A percentile compares a stretch with the other conserved stretches of the same genome.
phyloP scores from a whole-genome alignment of 2,329 filamentous ascomycete species.

The Aspergillus tamarii region DNA sequence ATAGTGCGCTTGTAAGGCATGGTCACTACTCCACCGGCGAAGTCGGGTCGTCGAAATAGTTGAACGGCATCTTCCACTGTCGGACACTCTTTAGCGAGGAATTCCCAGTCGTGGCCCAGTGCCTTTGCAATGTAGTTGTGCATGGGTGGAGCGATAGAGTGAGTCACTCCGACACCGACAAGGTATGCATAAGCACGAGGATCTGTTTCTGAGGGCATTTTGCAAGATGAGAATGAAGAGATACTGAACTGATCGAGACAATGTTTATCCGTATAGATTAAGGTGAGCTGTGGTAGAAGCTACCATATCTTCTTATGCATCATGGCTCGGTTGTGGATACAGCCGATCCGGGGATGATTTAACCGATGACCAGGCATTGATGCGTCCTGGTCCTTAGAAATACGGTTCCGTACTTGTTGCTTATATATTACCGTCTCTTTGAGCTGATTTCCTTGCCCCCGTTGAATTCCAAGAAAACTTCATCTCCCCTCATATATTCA shows the following conservation, averaged over 20 bases:
- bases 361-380: neutral
- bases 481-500: fast-evolving
- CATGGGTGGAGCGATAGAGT: neutral
- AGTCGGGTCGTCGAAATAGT: neutral
- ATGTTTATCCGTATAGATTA: neutral
- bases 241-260: neutral
- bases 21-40: conserved; percentile 38
- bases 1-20: conserved; percentile 49
- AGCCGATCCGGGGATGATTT: neutral
- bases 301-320: neutral
- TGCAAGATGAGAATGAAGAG: neutral
- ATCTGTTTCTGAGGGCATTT: neutral
- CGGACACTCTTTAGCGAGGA: neutral
- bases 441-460: fast-evolving
- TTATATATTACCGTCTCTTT: neutral
- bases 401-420: neutral
- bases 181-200: neutral
- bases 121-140: neutral
- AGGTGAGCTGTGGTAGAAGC: too few relatives aligned
- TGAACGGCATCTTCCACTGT: neutral
- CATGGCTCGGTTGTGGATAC: neutral
- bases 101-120: neutral
- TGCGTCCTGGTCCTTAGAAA: too few relatives aligned
- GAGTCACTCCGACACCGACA: neutral
- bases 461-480: fast-evolving